These are phyloP conservation scores for Trametes cingulata DNA, from an alignment of 768 basidiomycete genomes.

Conservation along the genomic window DNA sequence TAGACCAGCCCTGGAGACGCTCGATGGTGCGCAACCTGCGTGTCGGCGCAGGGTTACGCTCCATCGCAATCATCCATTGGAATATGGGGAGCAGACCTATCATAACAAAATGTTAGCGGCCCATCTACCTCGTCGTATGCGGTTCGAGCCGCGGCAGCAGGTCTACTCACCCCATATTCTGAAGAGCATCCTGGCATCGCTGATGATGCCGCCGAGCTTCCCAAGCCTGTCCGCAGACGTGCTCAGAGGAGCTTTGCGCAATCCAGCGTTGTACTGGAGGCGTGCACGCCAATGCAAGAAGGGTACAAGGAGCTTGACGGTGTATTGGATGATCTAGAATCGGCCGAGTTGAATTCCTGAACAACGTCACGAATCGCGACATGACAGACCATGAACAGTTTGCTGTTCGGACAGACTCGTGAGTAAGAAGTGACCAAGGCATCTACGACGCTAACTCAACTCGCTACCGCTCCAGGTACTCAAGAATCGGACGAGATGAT, in stretches of 20 bases:
- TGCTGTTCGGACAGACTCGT: constrained; percentile 43
- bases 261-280: constrained; percentile 64
- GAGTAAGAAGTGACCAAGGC: not conserved
- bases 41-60: constrained; percentile 71
- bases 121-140: not conserved
- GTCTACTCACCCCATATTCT: constrained; percentile 75
- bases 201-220: constrained; percentile 56
- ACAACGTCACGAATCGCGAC: not conserved
- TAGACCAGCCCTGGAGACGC: constrained; percentile 74
- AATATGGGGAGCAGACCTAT: constrained; percentile 76
- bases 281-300: constrained; percentile 67
- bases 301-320: constrained; percentile 68
- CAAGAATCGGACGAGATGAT: constrained; percentile 75
- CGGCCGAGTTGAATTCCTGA: not conserved
- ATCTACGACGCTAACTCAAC: constrained; percentile 41
- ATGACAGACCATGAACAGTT: constrained; percentile 65
- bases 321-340: constrained; percentile 69
- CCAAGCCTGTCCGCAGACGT: constrained; percentile 49
- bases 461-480: constrained; percentile 88
- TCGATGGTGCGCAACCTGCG: constrained; percentile 72
- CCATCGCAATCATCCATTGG: constrained; percentile 77
- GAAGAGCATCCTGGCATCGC: constrained; percentile 73
- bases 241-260: constrained; percentile 56
- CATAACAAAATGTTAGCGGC: not conserved
- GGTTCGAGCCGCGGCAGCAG: not conserved